These are phyloP conservation scores for Cantharellus anzutake DNA, from an alignment of 768 basidiomycete genomes.

Conservation along the genomic window DNA sequence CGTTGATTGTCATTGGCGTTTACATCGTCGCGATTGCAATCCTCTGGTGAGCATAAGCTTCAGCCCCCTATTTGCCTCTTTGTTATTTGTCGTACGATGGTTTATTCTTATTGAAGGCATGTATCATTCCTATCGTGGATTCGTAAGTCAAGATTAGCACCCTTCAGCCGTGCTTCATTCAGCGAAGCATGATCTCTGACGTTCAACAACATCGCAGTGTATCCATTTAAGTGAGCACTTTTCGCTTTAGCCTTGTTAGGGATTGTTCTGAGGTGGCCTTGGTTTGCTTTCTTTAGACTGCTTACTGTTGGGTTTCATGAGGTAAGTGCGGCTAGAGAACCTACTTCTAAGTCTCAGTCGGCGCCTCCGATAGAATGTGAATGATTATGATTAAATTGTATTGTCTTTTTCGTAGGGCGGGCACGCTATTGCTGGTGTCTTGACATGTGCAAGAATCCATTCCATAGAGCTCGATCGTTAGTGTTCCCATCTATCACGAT, in stretches of 20 bases:
- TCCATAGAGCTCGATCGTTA: slow-evolving; percentile 75
- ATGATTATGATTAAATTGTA: too few species aligned
- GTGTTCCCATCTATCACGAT: slow-evolving; percentile 14
- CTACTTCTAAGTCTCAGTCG: not conserved
- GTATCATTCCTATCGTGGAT: slow-evolving; percentile 51
- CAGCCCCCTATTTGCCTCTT: not conserved
- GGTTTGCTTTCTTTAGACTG: slow-evolving; percentile 25
- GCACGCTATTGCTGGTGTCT: slow-evolving; percentile 60
- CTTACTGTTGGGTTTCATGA: slow-evolving; percentile 84
- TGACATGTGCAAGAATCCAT: slow-evolving; percentile 74
- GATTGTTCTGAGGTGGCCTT: slow-evolving; percentile 1
- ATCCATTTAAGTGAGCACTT: slow-evolving; percentile 71
- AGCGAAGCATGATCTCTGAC: not conserved
- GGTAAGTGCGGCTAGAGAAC: slow-evolving; percentile 20
- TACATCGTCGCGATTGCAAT: slow-evolving; percentile 64
- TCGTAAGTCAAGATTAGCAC: slow-evolving; percentile 30
- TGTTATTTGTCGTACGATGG: not conserved
- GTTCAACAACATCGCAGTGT: slow-evolving; percentile 29
- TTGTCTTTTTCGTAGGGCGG: slow-evolving; percentile 29
- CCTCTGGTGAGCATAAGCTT: slow-evolving; percentile 37
- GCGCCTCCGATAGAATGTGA: too few species aligned
- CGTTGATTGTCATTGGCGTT: slow-evolving; percentile 59
- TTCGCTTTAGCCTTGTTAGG: not conserved
- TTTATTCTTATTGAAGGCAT: not conserved
- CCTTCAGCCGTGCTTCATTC: not conserved